phyloP scores from a whole-genome alignment of 345 rosid genomes.

The Gossypium ekmanianum region DNA sequence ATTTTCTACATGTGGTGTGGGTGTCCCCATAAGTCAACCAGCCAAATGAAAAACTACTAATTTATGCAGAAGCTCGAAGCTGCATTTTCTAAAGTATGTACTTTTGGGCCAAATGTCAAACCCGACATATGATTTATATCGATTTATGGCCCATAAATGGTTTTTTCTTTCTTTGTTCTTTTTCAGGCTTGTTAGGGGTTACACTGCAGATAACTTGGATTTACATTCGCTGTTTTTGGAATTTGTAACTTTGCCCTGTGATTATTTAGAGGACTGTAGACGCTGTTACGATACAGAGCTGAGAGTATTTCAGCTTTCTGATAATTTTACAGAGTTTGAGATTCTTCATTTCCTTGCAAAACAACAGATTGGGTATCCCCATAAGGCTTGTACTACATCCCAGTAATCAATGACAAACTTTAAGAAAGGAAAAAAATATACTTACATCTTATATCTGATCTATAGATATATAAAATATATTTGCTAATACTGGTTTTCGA shows the following conservation, averaged over 20 bases:
- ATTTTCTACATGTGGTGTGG: not conserved
- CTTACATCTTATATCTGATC: not conserved
- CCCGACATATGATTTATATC: not conserved
- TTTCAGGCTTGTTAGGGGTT: not conserved
- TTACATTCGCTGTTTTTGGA: not conserved
- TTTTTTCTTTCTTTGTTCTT: not conserved
- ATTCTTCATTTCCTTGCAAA: constrained; percentile 10
- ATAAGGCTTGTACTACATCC: not conserved
- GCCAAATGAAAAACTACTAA: not conserved
- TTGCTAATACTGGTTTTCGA: not conserved
- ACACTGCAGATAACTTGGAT: not conserved
- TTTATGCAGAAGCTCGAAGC: not conserved
- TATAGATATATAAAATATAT: not conserved
- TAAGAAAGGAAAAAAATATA: not conserved
- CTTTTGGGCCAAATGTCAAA: not conserved
- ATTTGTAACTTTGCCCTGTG: not conserved
- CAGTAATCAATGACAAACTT: not conserved
- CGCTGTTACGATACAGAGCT: not conserved
- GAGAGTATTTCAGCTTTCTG: constrained; percentile 2
- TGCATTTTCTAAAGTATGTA: not conserved
- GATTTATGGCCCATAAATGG: not conserved
- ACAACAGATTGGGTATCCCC: constrained; percentile 8
- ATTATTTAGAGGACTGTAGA: constrained; percentile 3
- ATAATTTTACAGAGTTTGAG: not conserved
- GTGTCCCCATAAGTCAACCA: not conserved